A percentile compares a stretch with the other conserved stretches of the same genome.
Evolutionary conservation across 2,329 filamentous ascomycete species (phyloP).

Genomic region (Claviceps arundinis): DNA sequence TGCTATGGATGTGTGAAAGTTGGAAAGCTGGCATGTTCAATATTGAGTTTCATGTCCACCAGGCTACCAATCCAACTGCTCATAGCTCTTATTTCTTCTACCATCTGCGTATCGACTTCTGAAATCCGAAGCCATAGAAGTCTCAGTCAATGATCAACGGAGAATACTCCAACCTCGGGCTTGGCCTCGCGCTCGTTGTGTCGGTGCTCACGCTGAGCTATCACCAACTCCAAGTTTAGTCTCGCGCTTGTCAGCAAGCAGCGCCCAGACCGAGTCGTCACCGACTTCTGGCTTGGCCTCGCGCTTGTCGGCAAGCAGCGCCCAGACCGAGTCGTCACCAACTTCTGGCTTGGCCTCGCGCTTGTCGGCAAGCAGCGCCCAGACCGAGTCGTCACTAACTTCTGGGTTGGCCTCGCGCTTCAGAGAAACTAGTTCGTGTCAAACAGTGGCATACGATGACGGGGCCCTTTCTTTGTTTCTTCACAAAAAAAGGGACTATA

Average conservation of each 20-base stretch:
- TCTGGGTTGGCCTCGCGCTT: neutral
- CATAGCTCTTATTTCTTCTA: too few relatives aligned
- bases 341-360: neutral
- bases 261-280: neutral
- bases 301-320: neutral
- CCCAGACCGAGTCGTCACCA: neutral
- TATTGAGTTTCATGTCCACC: too few relatives aligned
- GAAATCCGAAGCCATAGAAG: too few relatives aligned
- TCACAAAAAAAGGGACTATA: neutral
- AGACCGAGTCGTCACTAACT: neutral
- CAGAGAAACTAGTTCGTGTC: neutral
- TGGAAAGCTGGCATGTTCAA: too few relatives aligned
- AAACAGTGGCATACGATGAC: neutral
- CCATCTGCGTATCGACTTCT: too few relatives aligned
- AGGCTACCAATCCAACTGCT: too few relatives aligned
- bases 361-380: neutral
- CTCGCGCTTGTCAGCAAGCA: neutral
- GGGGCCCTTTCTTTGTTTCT: too few relatives aligned
- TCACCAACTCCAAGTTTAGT: neutral
- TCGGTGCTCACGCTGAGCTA: neutral
- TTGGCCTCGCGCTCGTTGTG: neutral
- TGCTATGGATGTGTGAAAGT: too few relatives aligned
- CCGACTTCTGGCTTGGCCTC: neutral
- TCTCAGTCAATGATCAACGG: too few relatives aligned
- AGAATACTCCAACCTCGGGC: too few relatives aligned